Evolutionary conservation across 140 eudicot genomes (phyloP).

Genomic region (Stevia rebaudiana): DNA sequence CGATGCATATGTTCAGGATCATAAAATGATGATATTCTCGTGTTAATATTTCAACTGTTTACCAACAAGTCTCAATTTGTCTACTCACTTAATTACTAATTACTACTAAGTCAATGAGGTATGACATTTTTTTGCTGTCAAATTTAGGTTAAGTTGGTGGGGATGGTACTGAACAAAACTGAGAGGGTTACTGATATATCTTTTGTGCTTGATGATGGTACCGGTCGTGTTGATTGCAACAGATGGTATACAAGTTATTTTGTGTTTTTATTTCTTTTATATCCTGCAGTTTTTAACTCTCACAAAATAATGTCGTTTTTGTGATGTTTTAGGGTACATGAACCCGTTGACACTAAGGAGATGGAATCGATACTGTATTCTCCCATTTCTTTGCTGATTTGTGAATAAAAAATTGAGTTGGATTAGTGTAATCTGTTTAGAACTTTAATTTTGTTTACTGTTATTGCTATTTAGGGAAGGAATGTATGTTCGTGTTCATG

Average conservation of each 20-base stretch:
- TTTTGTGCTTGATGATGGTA: constrained; percentile 78
- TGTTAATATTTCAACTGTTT: background rate
- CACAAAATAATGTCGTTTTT: constrained; percentile 5
- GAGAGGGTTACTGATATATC: constrained; percentile 78
- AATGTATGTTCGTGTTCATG: constrained; percentile 76
- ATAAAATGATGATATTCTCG: background rate
- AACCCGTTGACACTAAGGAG: constrained; percentile 72
- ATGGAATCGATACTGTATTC: constrained; percentile 56
- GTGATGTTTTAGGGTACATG: constrained; percentile 62
- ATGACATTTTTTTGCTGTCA: background rate
- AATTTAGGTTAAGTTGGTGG: constrained; percentile 76
- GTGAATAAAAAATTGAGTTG: background rate
- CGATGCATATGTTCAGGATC: background rate
- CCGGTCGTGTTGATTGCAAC: constrained; percentile 77
- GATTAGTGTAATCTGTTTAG: background rate
- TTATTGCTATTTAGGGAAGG: constrained; percentile 45
- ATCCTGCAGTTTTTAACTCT: background rate
- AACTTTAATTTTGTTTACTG: background rate
- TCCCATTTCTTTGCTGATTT: background rate
- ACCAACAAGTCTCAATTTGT: background rate
- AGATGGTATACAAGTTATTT: constrained; percentile 50
- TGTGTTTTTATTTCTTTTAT: background rate
- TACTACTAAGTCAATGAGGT: background rate
- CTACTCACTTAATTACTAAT: background rate
- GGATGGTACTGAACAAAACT: constrained; percentile 55